phyloP scores from a whole-genome alignment of 164 flowering plant genomes.

The Berberis vulgaris region DNA sequence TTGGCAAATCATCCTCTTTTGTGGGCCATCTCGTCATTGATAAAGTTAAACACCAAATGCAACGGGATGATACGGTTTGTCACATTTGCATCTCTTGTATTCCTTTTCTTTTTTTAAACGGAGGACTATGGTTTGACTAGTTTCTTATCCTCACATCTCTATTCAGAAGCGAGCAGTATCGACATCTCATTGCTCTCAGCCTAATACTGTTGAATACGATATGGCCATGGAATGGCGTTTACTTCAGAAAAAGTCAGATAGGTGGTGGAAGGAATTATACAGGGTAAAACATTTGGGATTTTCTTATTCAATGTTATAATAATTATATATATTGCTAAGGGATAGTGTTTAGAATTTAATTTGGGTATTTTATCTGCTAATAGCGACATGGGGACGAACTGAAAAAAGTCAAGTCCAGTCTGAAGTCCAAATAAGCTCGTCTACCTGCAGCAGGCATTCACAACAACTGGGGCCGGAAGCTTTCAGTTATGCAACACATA shows the following conservation, averaged over 20 bases:
- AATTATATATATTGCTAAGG: background rate
- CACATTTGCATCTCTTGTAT: background rate
- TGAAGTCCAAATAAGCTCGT: slow-evolving; percentile 3
- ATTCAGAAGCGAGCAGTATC: slow-evolving; percentile 57
- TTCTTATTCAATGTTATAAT: background rate
- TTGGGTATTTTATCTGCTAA: background rate
- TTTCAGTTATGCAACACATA: no score
- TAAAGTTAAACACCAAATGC: slow-evolving; percentile 29
- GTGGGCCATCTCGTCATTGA: slow-evolving; percentile 57
- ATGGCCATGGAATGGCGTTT: slow-evolving; percentile 77
- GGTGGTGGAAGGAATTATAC: slow-evolving; percentile 35
- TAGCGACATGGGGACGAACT: slow-evolving; percentile 20
- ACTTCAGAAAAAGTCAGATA: slow-evolving; percentile 37
- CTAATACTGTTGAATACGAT: slow-evolving; percentile 66
- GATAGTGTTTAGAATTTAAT: background rate
- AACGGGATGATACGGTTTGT: slow-evolving; percentile 42
- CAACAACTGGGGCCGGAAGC: no score
- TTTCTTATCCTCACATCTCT: background rate
- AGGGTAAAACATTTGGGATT: slow-evolving; percentile 26
- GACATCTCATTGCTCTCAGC: slow-evolving; percentile 75
- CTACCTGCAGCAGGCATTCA: no score
- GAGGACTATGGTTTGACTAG: no score
- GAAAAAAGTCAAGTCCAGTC: slow-evolving; percentile 12
- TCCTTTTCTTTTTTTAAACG: slow-evolving; percentile 2
- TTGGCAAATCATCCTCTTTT: slow-evolving; percentile 26